Evolutionary conservation across 345 rosid species (phyloP), one percentile per base, ranked within the genome.

Genomic region (Iberis pinnata): DNA sequence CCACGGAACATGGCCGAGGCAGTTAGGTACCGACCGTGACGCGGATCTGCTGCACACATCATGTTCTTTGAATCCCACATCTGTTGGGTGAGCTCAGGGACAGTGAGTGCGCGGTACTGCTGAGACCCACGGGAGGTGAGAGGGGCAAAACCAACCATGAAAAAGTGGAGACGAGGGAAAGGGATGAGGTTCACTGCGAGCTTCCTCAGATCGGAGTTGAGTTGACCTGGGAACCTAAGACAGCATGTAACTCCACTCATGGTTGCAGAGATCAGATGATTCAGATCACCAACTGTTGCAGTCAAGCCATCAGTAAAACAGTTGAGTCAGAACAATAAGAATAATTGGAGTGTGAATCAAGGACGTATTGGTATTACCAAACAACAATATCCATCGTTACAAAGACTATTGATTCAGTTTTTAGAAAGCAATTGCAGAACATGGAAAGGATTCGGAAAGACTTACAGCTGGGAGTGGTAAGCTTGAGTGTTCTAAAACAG

Each of bases 51-150:
- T 1, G 86, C 84, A 20, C 86, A 80, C 86, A 83, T 83, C 90
- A 83, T 83, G 65, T 83, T 83, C 77, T 83, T 83, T 58, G 86
- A 67, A 54, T 84, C 93, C 93, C 93, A 81, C 93, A 84, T 84
- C 61, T 84, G 84, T 67, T 78, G 87, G 64, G 87, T 78, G 56
- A 85, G 95, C 65, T 82, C 95, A 39, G 83, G 95, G 57, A 76
- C 89, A 7, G 95, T 74, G 33, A 80, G 80, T 54, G 84, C 80
- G 6, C 78, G 75, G 74, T 78, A 85, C 39, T 80, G 89, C 75
- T 75, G 87, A 17, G 89, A 85, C 5, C 95, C 83, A 32, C 81
- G 85, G 46, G 93, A 82, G 27, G 86, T 82, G 18, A 82, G 81
- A 29, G 86, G 86, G 7, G 82, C 81, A 10, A 80, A 84, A 40